A percentile compares a stretch with the other conserved stretches of the same genome.
These are phyloP conservation scores for Curvularia verruculosa DNA, from an alignment of 2,329 filamentous ascomycete species.

Conservation along the genomic window DNA sequence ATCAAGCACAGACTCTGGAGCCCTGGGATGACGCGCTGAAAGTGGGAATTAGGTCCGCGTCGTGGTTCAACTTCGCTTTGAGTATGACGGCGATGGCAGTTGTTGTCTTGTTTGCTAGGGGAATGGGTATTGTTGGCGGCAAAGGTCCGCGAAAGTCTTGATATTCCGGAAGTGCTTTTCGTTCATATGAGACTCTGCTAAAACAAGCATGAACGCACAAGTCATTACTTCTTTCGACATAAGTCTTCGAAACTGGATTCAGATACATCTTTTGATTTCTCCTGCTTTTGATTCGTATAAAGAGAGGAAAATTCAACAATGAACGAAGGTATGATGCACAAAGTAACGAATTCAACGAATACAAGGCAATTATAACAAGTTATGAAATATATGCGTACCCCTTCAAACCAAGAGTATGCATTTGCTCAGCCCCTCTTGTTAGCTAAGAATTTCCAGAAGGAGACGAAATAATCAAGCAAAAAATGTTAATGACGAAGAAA, in stretches of 20 bases:
- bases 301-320: neutral
- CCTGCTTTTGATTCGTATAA: neutral
- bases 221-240: neutral
- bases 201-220: neutral
- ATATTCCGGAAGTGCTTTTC: neutral
- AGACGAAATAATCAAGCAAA: too few species aligned
- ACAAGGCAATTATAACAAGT: too few species aligned
- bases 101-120: constrained; percentile 38
- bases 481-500: neutral
- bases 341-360: too few species aligned
- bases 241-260: neutral
- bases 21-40: constrained; percentile 44
- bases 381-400: neutral
- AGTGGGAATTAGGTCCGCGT: constrained; percentile 46
- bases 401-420: neutral
- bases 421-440: neutral
- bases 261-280: neutral
- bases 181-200: neutral
- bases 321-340: neutral
- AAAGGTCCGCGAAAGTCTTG: neutral
- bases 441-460: neutral
- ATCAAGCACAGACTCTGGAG: constrained; percentile 16
- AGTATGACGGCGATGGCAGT: constrained; percentile 42
- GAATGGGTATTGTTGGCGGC: constrained; percentile 26
- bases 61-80: constrained; percentile 52